phyloP scores from a whole-genome alignment of 495 filamentous ascomycete species.

The Aspergillus saccharolyticus region DNA sequence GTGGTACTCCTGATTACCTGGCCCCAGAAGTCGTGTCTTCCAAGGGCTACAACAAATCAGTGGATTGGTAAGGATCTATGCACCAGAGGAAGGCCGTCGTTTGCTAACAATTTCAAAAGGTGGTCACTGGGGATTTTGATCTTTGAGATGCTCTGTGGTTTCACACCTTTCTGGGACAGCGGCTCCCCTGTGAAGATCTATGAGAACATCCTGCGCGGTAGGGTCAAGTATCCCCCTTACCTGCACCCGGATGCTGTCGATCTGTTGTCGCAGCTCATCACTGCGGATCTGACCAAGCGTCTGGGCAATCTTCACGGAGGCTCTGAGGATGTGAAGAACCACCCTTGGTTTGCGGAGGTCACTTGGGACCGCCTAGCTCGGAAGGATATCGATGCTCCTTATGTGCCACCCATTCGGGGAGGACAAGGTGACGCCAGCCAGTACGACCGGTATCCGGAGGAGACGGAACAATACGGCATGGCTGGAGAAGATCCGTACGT shows the following conservation, averaged over 20 bases:
- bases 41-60: constrained; percentile 98
- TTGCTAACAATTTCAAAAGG: constrained; percentile 47
- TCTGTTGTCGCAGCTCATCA: constrained; percentile 87
- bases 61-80: constrained; percentile 75
- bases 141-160: constrained; percentile 98
- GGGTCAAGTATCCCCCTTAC: constrained; percentile 92
- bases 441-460: constrained; percentile 97
- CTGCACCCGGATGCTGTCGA: constrained; percentile 92
- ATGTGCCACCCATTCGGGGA: constrained; percentile 91
- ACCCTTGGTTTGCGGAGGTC: constrained; percentile 94
- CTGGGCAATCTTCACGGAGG: constrained; percentile 91
- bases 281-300: constrained; percentile 88
- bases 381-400: constrained; percentile 98
- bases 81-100: no score
- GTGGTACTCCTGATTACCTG: constrained; percentile 97
- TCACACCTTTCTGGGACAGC: constrained; percentile 97
- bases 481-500: constrained; percentile 79
- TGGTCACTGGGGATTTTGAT: constrained; percentile 98
- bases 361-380: constrained; percentile 90
- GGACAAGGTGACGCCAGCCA: constrained; percentile 94
- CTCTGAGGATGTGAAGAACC: constrained; percentile 89
- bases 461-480: constrained; percentile 83
- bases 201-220: constrained; percentile 92
- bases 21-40: constrained; percentile 95
- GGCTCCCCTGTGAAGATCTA: constrained; percentile 98